Conservation (phyloP, 2,329 filamentous ascomycete species). For the Gremmenia infestans region DNA sequence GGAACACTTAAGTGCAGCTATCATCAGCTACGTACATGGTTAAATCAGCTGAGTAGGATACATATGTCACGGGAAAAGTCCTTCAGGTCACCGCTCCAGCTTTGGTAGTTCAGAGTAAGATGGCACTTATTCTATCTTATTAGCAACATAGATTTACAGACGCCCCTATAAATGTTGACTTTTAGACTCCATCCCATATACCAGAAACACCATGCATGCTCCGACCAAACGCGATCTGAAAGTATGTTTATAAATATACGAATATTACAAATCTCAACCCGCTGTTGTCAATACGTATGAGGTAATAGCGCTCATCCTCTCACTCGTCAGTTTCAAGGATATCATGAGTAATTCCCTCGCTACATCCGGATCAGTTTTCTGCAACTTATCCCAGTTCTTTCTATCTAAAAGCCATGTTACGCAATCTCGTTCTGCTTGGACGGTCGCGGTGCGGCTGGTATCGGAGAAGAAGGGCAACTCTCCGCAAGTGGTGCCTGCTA, state of each 20-base stretch:
- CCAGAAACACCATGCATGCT: neutral
- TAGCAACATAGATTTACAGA: too few relatives aligned
- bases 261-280: conserved; percentile 23
- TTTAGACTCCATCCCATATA: neutral
- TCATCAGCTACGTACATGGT: too few relatives aligned
- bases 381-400: conserved; percentile 67
- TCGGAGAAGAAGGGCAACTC: conserved; percentile 95
- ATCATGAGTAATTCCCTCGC: conserved; percentile 80
- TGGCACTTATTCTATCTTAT: too few relatives aligned
- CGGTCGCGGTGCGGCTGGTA: conserved; percentile 80
- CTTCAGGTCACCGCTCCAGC: too few relatives aligned
- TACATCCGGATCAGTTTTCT: conserved; percentile 68
- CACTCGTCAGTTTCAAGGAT: conserved; percentile 88
- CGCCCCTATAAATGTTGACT: neutral
- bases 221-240: neutral
- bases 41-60: too few relatives aligned
- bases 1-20: too few relatives aligned
- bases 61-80: too few relatives aligned
- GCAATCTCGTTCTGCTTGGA: conserved; percentile 74
- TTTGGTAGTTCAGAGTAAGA: too few relatives aligned
- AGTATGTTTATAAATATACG: conserved; percentile 1
- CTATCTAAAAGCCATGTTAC: conserved; percentile 77
- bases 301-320: conserved; percentile 76
- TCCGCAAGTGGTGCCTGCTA: conserved; percentile 90
- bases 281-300: conserved; percentile 41